A percentile compares a stretch with the other conserved stretches of the same genome.
These are phyloP conservation scores for Aspergillus cejpii DNA, from an alignment of 2,329 filamentous ascomycete species.

Conservation along the genomic window DNA sequence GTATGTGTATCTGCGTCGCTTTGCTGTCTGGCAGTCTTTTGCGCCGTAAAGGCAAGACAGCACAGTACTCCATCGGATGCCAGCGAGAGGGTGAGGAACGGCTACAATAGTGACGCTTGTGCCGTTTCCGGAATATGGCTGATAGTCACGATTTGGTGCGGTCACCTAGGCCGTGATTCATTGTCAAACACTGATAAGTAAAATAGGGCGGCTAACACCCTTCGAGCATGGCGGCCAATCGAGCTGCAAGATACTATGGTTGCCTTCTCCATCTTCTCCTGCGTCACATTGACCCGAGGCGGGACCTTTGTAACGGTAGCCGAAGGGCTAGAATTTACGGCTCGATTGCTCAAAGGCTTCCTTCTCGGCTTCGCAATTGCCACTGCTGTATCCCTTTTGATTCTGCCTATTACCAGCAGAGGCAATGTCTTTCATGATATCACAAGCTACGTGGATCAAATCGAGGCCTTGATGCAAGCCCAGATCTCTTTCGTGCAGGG, in stretches of 20 bases:
- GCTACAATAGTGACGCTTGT: constrained; percentile 63
- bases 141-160: constrained; percentile 58
- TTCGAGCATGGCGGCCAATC: constrained; percentile 57
- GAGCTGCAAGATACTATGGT: constrained; percentile 61
- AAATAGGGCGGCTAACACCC: constrained; percentile 48
- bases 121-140: constrained; percentile 64
- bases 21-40: constrained; percentile 58
- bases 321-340: constrained; percentile 32
- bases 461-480: constrained; percentile 52
- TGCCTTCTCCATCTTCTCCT: constrained; percentile 60
- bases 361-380: constrained; percentile 60
- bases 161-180: background rate
- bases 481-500: constrained; percentile 55
- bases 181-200: background rate
- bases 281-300: constrained; percentile 53
- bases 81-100: constrained; percentile 24
- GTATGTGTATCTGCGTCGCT: constrained; percentile 55
- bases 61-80: constrained; percentile 44
- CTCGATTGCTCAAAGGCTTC: constrained; percentile 54
- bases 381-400: constrained; percentile 55
- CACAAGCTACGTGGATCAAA: constrained; percentile 44
- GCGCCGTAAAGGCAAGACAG: constrained; percentile 56
- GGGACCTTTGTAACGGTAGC: constrained; percentile 42
- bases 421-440: constrained; percentile 57
- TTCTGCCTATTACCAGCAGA: constrained; percentile 61